Evolutionary conservation across 2,329 filamentous ascomycete genomes (phyloP), one percentile per base, ranked within the genome.

Genomic region (Monilinia fructigena): DNA sequence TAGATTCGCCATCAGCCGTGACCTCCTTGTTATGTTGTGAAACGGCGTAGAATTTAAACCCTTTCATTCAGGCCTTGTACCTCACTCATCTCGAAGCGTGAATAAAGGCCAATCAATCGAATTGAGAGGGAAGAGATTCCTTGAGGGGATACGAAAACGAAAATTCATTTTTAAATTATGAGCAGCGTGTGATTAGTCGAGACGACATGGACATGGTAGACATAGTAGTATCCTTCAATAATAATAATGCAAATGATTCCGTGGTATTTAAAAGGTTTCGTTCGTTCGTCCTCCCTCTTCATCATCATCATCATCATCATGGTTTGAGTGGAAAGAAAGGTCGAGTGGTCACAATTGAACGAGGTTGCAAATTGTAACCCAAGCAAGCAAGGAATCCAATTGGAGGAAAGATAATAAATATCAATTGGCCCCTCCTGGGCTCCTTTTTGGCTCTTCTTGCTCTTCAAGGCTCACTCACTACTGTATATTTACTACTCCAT

Each of bases 111-210:
- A n/a, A 52, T 58, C 4, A 50, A 48, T 58, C 23, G n/a, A 7
- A 47, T 40, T 10, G 38, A 28, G n/a, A 40, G 26, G 52, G 53
- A 50, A 58, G 45, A 52, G 16, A 58, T 58, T 58, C 50, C 26
- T 40, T 31, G 42, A 6, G 45, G 42, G 14, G 23, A 59, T 65
- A 65, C 63, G 63, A 59, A 50, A 42, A 59, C 54, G 62, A 52
- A 52, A 42, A 58, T 63, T 38, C 52, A 16, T 48, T 45, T 47
- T 35, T 26, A 58, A n/a, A 58, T 58, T 52, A 50, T 48, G 53
- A 50, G n/a, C 62, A 64, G 62, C 62, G 40, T 58, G 53, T 58
- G 52, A 48, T 64, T 64, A n/a, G 53, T 59, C 42, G 31, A 52
- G 18, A 53, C 40, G 48, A 28, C 47, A 62, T 53, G 59, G 59